A percentile compares a stretch with the other conserved stretches of the same genome.
These are phyloP conservation scores for Dimocarpus longan DNA, from an alignment of 345 rosid species.

Conservation along the genomic window DNA sequence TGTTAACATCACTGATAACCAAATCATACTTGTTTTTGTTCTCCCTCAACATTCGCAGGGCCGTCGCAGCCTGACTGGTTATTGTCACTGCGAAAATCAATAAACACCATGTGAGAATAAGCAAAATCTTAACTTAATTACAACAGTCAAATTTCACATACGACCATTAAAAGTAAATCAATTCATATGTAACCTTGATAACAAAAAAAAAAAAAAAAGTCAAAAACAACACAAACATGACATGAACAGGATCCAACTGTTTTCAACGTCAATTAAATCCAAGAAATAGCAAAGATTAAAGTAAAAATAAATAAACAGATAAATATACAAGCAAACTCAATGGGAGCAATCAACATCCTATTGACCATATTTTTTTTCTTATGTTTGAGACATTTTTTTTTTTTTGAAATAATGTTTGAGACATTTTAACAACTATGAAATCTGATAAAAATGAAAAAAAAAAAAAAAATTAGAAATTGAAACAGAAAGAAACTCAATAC, in stretches of 20 bases:
- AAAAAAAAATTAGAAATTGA: not conserved
- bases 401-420: too few species aligned
- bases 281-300: not conserved
- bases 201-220: not conserved
- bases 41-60: slow-evolving; percentile 62
- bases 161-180: slow-evolving; percentile 11
- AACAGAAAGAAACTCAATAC: not conserved
- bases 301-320: not conserved
- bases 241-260: slow-evolving; percentile 20
- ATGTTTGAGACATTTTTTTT: not conserved
- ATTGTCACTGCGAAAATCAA: slow-evolving; percentile 52
- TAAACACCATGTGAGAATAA: slow-evolving; percentile 16
- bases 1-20: slow-evolving; percentile 77
- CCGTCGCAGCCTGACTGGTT: slow-evolving; percentile 55
- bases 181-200: not conserved
- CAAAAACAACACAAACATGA: not conserved
- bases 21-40: slow-evolving; percentile 55
- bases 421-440: not conserved
- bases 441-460: not conserved
- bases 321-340: not conserved
- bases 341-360: not conserved
- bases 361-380: not conserved
- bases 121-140: not conserved
- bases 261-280: slow-evolving; percentile 3
- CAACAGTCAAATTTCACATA: not conserved